A percentile compares a stretch with the other conserved stretches of the same genome.
Conservation (phyloP, 2,329 filamentous ascomycete species). For the Coniella lustricola region DNA sequence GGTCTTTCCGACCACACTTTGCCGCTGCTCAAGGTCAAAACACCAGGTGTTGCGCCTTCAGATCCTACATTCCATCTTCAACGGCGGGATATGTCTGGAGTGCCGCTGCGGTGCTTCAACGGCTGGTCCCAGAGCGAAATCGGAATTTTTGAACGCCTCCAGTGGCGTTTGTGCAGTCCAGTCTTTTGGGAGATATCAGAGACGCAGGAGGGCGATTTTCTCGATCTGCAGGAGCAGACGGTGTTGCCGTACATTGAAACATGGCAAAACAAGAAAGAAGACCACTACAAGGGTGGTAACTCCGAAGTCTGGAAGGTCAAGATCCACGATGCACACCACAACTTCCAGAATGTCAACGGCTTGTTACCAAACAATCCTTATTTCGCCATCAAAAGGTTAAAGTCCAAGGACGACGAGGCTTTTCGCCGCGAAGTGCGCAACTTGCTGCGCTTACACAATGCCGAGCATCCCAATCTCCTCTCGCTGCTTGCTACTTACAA, state of each 20-base stretch:
- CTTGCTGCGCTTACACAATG: constrained; percentile 14
- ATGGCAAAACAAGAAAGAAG: constrained; percentile 12
- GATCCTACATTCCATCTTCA: constrained; percentile 6
- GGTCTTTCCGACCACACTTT: constrained; percentile 1
- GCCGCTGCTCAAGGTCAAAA: constrained; percentile 1
- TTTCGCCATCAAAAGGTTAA: constrained; percentile 15
- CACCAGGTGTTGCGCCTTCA: neutral
- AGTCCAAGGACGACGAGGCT: constrained; percentile 15
- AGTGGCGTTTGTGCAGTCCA: constrained; percentile 14
- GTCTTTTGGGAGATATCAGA: constrained; percentile 12
- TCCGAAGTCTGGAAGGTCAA: constrained; percentile 17
- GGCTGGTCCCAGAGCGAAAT: constrained; percentile 11
- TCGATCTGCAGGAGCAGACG: constrained; percentile 13
- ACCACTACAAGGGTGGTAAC: constrained; percentile 17
- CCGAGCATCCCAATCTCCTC: constrained; percentile 16
- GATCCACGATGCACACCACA: constrained; percentile 15
- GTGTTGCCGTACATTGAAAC: constrained; percentile 15
- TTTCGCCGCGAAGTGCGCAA: constrained; percentile 16
- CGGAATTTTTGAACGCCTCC: constrained; percentile 10
- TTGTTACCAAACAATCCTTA: constrained; percentile 13
- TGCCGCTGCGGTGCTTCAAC: constrained; percentile 6
- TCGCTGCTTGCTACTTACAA: constrained; percentile 16
- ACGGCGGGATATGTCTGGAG: neutral
- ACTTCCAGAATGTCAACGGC: constrained; percentile 12
- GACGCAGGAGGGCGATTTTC: constrained; percentile 4